These are phyloP conservation scores for Cyclotella choctawhatcheeana DNA, from an alignment of 108 stramenopile species.

Conservation along the genomic window DNA sequence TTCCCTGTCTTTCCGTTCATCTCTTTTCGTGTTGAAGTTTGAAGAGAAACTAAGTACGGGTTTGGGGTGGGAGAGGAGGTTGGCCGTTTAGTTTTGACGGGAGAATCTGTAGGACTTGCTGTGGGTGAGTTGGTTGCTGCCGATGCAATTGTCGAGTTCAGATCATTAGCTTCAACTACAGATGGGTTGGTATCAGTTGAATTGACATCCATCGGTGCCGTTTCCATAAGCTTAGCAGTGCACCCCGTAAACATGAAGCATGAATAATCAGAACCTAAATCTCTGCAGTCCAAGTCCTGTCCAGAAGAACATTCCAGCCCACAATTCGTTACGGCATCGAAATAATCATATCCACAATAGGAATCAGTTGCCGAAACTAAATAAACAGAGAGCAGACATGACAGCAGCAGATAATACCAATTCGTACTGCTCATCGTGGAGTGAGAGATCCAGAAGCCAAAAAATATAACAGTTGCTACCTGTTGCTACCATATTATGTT, in stretches of 20 bases:
- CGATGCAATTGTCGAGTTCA: not conserved
- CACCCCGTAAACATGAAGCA: constrained; percentile 3
- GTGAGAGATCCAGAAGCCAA: too few species aligned
- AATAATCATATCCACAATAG: not conserved
- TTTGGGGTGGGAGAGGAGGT: not conserved
- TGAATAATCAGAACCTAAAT: not conserved
- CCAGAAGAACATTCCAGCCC: not conserved
- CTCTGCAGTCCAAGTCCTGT: not conserved
- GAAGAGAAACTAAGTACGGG: not conserved
- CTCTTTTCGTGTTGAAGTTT: not conserved
- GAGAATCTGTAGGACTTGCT: not conserved
- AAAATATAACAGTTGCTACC: too few species aligned
- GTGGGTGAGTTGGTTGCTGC: not conserved
- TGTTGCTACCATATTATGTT: too few species aligned
- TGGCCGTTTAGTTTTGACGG: not conserved
- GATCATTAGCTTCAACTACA: not conserved
- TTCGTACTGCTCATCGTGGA: too few species aligned
- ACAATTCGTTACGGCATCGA: not conserved
- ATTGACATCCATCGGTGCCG: not conserved
- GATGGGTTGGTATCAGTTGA: not conserved
- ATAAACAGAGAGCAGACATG: not conserved
- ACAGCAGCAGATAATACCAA: too few species aligned
- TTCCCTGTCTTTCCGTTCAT: too few species aligned
- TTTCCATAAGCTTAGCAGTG: not conserved
- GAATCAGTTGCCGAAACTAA: not conserved